Conservation (phyloP, 2,329 filamentous ascomycete species). For the Epichloe aotearoae region DNA sequence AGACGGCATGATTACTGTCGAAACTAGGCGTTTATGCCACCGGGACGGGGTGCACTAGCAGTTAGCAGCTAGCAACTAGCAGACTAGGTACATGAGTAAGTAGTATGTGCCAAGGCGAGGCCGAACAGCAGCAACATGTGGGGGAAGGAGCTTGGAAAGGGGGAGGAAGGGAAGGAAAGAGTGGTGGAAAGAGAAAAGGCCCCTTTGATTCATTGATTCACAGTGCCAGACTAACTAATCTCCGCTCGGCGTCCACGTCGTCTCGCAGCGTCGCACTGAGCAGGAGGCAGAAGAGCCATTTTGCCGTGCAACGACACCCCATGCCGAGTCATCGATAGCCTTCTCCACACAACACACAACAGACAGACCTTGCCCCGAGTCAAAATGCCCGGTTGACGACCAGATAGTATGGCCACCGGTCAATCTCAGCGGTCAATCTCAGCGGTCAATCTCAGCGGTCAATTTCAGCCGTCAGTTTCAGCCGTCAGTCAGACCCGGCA, state of each 20-base stretch:
- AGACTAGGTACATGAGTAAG: neutral
- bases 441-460: no score
- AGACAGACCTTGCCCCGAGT: neutral
- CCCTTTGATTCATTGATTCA: neutral
- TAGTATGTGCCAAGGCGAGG: neutral
- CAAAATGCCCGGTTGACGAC: neutral
- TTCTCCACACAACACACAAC: neutral
- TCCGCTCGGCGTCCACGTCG: neutral
- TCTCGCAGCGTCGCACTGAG: neutral
- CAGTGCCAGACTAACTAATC: neutral
- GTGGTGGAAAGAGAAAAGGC: neutral
- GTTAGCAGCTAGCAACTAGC: no score
- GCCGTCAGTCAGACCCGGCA: neutral
- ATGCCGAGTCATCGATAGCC: neutral
- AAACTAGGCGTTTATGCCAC: neutral
- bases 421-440: constrained; percentile 1
- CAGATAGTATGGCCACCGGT: neutral
- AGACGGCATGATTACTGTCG: neutral
- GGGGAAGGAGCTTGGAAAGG: neutral
- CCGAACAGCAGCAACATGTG: neutral
- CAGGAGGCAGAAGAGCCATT: neutral
- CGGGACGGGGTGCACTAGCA: neutral
- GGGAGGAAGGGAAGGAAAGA: no score
- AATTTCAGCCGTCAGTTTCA: constrained; percentile 3
- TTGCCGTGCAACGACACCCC: neutral